Evolutionary conservation across 2,329 filamentous ascomycete genomes (phyloP), one percentile per base, ranked within the genome.

Genomic region (Aspergillus sp.): DNA sequence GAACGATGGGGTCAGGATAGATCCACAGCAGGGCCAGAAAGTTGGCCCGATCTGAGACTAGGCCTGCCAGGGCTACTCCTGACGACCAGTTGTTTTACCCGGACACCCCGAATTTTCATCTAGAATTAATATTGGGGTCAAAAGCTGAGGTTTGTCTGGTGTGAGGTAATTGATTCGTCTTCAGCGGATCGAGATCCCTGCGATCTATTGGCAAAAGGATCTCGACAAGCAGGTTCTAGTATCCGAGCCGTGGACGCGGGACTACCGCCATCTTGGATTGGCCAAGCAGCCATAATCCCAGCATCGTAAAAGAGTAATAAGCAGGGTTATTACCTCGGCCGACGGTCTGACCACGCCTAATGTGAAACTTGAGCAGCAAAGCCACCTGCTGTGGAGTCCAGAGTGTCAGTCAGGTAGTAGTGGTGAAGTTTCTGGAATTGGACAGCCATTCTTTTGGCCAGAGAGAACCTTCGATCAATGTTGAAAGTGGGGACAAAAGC

Each of bases 1-100:
- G 56, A 59, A 57, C 59, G 51, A 57, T 58, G 14, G 56, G 59
- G 53, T 54, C 52, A 41, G 48, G 54, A 45, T 55, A 56, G 57
- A 31, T 47, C 41, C 39, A 40, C 41, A 17, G 25, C 53, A 25
- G 17, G 19, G 14, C 39, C 49, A 60, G 31, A 48, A 56, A 53
- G 40, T 41, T 33, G 39, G 45, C 54, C n/a, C 3, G 19, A 40
- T 37, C 43, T 46, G 40, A 56, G 40, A 47, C 47, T 49, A 37
- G 33, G 25, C 47, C 40, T 39, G 54, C 23, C 45, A 47, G 25
- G 9, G 25, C 43, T n/a, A 35, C 9, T 27, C 9, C 46, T 31
- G 27, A 48, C 12, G 19, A 33, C 33, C 35, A 21, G 47, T 19
- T 50, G 47, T 21, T 50, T 39, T 25, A 6, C 15, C 46, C 46